These are phyloP conservation scores for Pyrrhoderma lamaoense DNA, from an alignment of 1,284 basidiomycete genomes.

Conservation along the genomic window DNA sequence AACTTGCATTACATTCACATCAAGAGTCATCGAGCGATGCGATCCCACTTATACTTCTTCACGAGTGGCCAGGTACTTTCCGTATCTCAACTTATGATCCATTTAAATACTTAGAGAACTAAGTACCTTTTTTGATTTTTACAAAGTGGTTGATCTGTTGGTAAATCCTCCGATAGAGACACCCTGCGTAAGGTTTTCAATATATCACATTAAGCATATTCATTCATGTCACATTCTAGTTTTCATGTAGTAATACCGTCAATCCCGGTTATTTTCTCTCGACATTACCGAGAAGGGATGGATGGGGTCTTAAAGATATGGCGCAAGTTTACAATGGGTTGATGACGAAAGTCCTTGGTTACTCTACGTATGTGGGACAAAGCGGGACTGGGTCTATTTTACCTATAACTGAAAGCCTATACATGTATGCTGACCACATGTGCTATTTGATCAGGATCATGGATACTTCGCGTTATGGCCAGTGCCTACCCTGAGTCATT, in stretches of 20 bases:
- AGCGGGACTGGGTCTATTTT: constrained; percentile 23
- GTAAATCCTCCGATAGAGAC: constrained; percentile 18
- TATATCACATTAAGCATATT: background rate
- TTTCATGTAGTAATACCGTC: constrained; percentile 24
- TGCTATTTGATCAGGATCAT: constrained; percentile 14
- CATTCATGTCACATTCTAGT: constrained; percentile 11
- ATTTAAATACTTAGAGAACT: background rate
- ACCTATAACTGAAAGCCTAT: background rate
- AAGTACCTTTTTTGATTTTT: constrained; percentile 24
- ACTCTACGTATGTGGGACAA: constrained; percentile 22
- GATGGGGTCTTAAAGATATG: constrained; percentile 20
- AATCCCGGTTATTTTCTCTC: constrained; percentile 23
- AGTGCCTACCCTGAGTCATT: constrained; percentile 17
- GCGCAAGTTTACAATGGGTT: constrained; percentile 22
- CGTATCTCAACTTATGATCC: background rate
- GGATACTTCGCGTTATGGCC: constrained; percentile 19
- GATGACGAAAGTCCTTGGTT: constrained; percentile 23
- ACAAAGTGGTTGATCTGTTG: constrained; percentile 22
- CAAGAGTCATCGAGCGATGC: constrained; percentile 20
- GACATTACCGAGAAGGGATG: constrained; percentile 18
- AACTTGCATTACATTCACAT: constrained; percentile 22
- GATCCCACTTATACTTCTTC: constrained; percentile 22
- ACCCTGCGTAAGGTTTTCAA: constrained; percentile 19
- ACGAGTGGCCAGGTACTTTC: constrained; percentile 22
- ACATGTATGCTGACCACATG: background rate